phyloP scores from a whole-genome alignment of 1,284 basidiomycete species.

The Sutorius eximius region DNA sequence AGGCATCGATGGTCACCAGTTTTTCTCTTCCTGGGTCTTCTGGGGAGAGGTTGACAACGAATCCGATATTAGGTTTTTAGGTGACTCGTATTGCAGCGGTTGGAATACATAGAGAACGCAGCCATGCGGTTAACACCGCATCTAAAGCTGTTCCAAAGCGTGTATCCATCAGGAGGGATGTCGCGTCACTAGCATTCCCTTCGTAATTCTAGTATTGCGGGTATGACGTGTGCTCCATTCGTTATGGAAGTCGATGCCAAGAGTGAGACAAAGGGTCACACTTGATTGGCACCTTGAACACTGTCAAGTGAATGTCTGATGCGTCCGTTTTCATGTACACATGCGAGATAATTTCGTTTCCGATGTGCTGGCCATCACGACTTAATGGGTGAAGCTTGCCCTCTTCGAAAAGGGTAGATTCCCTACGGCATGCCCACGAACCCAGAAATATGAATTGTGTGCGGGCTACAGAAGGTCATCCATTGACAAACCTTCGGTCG shows the following conservation, averaged over 20 bases:
- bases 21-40: background rate
- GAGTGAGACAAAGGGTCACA: background rate
- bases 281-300: background rate
- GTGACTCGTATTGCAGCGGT: background rate
- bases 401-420: conserved; percentile 17
- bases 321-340: background rate
- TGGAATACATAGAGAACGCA: background rate
- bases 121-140: background rate
- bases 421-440: conserved; percentile 34
- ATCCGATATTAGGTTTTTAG: too few relatives aligned
- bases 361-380: background rate
- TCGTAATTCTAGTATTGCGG: background rate
- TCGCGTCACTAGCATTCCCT: background rate
- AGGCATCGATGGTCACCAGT: background rate
- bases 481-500: conserved; percentile 26
- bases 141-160: background rate
- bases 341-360: background rate
- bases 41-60: too few relatives aligned
- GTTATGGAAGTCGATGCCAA: background rate
- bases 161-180: conserved; percentile 2
- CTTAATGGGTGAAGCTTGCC: background rate
- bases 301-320: background rate
- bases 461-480: conserved; percentile 26
- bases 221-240: background rate
- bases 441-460: conserved; percentile 38